Evolutionary conservation across 768 basidiomycete genomes (phyloP).

Genomic region (Omphalotus guepiniiformis): DNA sequence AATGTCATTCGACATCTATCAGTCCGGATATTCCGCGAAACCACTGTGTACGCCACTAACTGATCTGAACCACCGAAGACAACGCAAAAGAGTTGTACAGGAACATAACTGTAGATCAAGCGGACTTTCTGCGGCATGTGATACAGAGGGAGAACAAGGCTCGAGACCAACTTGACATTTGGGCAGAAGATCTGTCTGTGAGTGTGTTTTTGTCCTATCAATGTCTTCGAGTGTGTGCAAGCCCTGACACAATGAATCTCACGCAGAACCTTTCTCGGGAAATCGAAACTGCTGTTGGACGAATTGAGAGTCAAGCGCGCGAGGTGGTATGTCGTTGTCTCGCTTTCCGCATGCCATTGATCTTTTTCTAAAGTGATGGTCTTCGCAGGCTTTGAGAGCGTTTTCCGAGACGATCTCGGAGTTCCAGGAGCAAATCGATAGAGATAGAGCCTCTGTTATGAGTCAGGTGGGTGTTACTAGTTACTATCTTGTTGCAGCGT

Average conservation of each 20-base stretch:
- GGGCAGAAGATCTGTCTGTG: conserved; percentile 26
- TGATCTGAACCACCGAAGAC: conserved; percentile 30
- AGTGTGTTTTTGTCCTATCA: conserved; percentile 6
- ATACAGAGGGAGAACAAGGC: conserved; percentile 37
- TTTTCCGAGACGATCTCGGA: background rate
- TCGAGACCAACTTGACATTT: conserved; percentile 22
- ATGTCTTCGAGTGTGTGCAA: conserved; percentile 25
- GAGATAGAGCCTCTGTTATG: background rate
- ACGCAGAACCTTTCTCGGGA: background rate
- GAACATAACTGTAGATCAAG: conserved; percentile 59
- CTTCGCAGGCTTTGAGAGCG: background rate
- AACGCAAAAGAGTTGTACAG: conserved; percentile 62
- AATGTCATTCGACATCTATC: too few relatives aligned
- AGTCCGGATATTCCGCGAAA: too few relatives aligned
- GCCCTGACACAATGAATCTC: conserved; percentile 13
- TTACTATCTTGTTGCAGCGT: background rate
- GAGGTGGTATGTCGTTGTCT: background rate
- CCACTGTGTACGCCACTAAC: background rate
- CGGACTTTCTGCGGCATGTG: conserved; percentile 44
- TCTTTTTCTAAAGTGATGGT: background rate
- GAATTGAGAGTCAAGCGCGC: background rate
- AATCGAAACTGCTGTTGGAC: conserved; percentile 10
- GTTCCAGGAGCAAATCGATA: background rate
- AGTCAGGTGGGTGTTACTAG: background rate
- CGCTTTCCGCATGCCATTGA: conserved; percentile 5